Evolutionary conservation across 1,139 yeast species (phyloP).

Genomic region (Magnusiomyces magnusii): DNA sequence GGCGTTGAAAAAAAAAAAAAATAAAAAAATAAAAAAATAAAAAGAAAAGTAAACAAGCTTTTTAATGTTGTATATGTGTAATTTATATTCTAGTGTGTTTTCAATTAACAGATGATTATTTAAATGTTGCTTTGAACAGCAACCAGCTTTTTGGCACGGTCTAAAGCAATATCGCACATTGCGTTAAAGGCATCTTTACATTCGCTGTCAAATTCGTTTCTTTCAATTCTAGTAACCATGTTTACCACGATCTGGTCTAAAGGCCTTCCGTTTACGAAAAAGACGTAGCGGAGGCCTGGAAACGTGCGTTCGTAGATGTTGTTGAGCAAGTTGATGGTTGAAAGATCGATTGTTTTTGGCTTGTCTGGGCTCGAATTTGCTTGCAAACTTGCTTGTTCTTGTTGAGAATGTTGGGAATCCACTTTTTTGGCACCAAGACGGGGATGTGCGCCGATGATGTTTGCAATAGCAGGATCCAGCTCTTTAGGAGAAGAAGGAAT

Average conservation of each 20-base stretch:
- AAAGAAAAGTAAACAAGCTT: too few species aligned
- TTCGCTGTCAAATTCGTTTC: constrained; percentile 48
- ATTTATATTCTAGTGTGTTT: too few species aligned
- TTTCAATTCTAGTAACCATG: constrained; percentile 54
- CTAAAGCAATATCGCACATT: constrained; percentile 86
- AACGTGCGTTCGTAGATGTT: constrained; percentile 55
- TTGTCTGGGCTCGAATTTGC: too few species aligned
- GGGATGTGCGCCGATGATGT: constrained; percentile 75
- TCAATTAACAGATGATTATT: too few species aligned
- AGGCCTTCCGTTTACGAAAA: constrained; percentile 78
- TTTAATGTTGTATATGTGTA: too few species aligned
- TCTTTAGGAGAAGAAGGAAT: constrained; percentile 8
- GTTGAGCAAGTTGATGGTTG: background rate
- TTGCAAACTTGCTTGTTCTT: constrained; percentile 51
- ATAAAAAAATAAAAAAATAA: too few species aligned
- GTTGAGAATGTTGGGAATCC: constrained; percentile 54
- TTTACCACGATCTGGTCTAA: constrained; percentile 57
- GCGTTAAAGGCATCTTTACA: constrained; percentile 62
- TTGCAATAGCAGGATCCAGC: constrained; percentile 21
- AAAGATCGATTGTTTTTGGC: background rate
- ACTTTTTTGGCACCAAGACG: constrained; percentile 56
- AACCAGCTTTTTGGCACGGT: constrained; percentile 44
- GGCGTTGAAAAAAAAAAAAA: too few species aligned
- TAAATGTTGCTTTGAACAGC: constrained; percentile 6
- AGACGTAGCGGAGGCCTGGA: constrained; percentile 85